Evolutionary conservation across 73 alveolate genomes (phyloP).

Genomic region (Diophrys sp.): DNA sequence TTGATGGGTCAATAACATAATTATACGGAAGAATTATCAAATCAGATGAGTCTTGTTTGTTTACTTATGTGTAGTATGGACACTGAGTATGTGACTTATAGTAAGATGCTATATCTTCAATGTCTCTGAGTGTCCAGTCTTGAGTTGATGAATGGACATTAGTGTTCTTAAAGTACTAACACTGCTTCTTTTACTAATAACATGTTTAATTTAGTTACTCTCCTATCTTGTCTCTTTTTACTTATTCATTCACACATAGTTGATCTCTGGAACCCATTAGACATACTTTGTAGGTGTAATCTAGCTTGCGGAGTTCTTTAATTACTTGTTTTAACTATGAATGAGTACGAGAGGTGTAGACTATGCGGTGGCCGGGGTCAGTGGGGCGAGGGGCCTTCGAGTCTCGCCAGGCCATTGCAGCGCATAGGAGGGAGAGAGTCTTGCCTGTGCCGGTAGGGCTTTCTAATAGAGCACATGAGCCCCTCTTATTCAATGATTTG

Average conservation of each 20-base stretch:
- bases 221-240: constrained; percentile 59
- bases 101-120: no score
- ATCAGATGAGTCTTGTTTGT: no score
- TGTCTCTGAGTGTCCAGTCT: background rate
- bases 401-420: constrained; percentile 74
- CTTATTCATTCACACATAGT: constrained; percentile 66
- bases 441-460: constrained; percentile 98
- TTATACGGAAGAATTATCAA: constrained; percentile 69
- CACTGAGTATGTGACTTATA: no score
- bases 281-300: constrained; percentile 74
- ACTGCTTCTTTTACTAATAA: constrained; percentile 20
- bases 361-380: no score
- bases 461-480: constrained; percentile 88
- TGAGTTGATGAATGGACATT: constrained; percentile 16
- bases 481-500: constrained; percentile 31
- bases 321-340: constrained; percentile 75
- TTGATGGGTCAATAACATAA: constrained; percentile 27
- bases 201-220: constrained; percentile 60
- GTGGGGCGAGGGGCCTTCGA: no score
- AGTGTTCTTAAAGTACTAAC: no score
- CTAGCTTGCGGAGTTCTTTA: constrained; percentile 77
- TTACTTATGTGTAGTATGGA: no score
- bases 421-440: constrained; percentile 86
- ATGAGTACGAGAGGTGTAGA: constrained; percentile 87
- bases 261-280: constrained; percentile 82